Percentiles rank a stretch among this genome's conserved stretches.
Evolutionary conservation across 2,329 filamentous ascomycete genomes (phyloP).

Genomic region (Cercospora sojina): DNA sequence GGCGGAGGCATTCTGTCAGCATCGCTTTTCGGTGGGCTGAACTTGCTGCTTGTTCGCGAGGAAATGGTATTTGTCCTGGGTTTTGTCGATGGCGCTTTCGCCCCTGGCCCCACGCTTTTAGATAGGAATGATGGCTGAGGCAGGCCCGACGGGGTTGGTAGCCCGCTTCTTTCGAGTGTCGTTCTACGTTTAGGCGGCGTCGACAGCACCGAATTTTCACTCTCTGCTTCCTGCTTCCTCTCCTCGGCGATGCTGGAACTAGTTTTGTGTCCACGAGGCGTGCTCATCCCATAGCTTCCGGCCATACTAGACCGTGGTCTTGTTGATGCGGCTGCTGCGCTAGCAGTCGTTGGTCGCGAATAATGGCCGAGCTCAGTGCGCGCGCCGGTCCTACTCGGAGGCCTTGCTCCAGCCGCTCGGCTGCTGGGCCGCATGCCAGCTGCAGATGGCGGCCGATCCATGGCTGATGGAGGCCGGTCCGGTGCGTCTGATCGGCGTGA

Average conservation of each 20-base stretch:
- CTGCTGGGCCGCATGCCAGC: constrained; percentile 68
- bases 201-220: constrained; percentile 18
- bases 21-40: constrained; percentile 17
- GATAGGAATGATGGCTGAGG: constrained; percentile 20
- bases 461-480: constrained; percentile 29
- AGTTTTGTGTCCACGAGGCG: constrained; percentile 28
- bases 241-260: constrained; percentile 35
- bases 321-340: constrained; percentile 31
- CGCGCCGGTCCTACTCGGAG: constrained; percentile 45
- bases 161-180: constrained; percentile 27
- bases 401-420: constrained; percentile 50
- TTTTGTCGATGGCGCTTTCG: constrained; percentile 5
- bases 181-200: constrained; percentile 23
- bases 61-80: constrained; percentile 14
- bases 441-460: constrained; percentile 29
- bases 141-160: constrained; percentile 20
- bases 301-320: constrained; percentile 71
- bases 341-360: constrained; percentile 19
- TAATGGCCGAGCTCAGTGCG: constrained; percentile 43
- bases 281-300: constrained; percentile 48
- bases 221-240: constrained; percentile 36
- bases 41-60: constrained; percentile 24
- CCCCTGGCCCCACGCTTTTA: constrained; percentile 19
- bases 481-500: constrained; percentile 32
- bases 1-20: constrained; percentile 48